Percentiles rank a stretch among this genome's conserved stretches.
Evolutionary conservation across 192 early-diverging fungal species (phyloP).

Genomic region (Coemansia sp.): DNA sequence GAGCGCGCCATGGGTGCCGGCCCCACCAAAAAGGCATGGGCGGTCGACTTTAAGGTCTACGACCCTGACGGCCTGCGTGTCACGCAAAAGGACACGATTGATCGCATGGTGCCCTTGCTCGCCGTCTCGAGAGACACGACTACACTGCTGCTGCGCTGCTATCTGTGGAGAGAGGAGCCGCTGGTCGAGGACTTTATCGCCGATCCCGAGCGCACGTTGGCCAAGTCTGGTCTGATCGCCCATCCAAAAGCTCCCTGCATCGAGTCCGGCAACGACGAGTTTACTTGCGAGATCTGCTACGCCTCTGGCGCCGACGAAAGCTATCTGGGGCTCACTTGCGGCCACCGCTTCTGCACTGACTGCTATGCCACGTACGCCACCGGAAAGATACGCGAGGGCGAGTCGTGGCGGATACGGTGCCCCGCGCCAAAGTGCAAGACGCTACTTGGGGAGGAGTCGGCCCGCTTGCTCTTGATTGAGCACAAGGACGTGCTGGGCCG

Average conservation of each 20-base stretch:
- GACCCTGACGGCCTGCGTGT: conserved; percentile 22
- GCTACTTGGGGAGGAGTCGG: conserved; percentile 82
- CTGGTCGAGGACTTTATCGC: conserved; percentile 47
- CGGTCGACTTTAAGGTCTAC: conserved; percentile 47
- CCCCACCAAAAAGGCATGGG: conserved; percentile 36
- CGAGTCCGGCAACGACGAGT: conserved; percentile 42
- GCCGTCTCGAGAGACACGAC: conserved; percentile 37
- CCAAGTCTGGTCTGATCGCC: conserved; percentile 26
- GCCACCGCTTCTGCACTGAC: conserved; percentile 84
- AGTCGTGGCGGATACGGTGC: conserved; percentile 87
- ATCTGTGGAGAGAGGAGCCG: conserved; percentile 50
- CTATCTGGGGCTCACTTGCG: conserved; percentile 77
- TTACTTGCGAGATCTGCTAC: conserved; percentile 94
- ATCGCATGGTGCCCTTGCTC: conserved; percentile 41
- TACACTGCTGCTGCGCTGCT: conserved; percentile 43
- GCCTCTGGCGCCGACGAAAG: conserved; percentile 43
- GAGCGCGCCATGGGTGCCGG: conserved; percentile 20
- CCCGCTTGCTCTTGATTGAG: conserved; percentile 68
- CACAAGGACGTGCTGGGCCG: conserved; percentile 55
- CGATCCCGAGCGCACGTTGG: conserved; percentile 37
- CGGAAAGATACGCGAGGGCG: conserved; percentile 87
- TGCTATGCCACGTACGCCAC: conserved; percentile 88
- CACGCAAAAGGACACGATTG: conserved; percentile 35
- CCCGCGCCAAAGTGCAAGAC: conserved; percentile 73
- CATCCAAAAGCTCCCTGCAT: conserved; percentile 16